Percentiles rank a stretch among this genome's conserved stretches.
These are phyloP conservation scores for Penicillium sclerotiorum DNA, from an alignment of 2,329 filamentous ascomycete species.

Conservation along the genomic window DNA sequence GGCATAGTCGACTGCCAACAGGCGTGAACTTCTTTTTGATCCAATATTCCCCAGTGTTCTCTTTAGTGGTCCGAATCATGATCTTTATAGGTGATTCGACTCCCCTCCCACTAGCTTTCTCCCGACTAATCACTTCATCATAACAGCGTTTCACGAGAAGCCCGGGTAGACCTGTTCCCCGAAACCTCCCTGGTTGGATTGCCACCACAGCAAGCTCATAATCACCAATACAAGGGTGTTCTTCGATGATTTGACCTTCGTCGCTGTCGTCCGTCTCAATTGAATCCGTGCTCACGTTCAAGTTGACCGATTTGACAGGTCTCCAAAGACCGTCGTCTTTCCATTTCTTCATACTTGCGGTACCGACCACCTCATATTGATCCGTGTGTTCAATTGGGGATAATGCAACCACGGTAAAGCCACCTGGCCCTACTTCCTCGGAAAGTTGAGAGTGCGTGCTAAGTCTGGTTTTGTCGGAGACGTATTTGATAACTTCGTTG, in stretches of 20 bases:
- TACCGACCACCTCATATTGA: slow-evolving; percentile 14
- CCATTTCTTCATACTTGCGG: slow-evolving; percentile 19
- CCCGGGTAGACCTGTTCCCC: slow-evolving; percentile 14
- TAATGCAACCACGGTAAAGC: slow-evolving; percentile 19
- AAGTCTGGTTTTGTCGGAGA: slow-evolving; percentile 9
- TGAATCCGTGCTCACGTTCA: neutral
- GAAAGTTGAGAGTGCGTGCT: slow-evolving; percentile 11
- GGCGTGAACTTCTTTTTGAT: slow-evolving; percentile 15
- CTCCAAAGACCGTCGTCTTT: slow-evolving; percentile 15
- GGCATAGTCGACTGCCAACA: slow-evolving; percentile 12
- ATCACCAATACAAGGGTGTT: slow-evolving; percentile 1
- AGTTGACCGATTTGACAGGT: neutral
- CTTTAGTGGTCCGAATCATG: slow-evolving; percentile 19
- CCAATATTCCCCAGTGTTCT: slow-evolving; percentile 18
- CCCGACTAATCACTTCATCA: slow-evolving; percentile 14
- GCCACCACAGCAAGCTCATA: slow-evolving; percentile 17
- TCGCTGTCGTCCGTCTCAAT: neutral
- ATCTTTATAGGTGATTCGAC: slow-evolving; percentile 1
- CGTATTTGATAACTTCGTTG: slow-evolving; percentile 7
- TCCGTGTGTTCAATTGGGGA: neutral
- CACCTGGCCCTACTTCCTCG: slow-evolving; percentile 12
- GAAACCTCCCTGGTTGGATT: slow-evolving; percentile 10
- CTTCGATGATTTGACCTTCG: neutral
- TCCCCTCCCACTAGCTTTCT: neutral
- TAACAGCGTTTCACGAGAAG: slow-evolving; percentile 9